Evolutionary conservation across 805 yeast species (phyloP).

Genomic region (Hanseniaspora occidentalis): DNA sequence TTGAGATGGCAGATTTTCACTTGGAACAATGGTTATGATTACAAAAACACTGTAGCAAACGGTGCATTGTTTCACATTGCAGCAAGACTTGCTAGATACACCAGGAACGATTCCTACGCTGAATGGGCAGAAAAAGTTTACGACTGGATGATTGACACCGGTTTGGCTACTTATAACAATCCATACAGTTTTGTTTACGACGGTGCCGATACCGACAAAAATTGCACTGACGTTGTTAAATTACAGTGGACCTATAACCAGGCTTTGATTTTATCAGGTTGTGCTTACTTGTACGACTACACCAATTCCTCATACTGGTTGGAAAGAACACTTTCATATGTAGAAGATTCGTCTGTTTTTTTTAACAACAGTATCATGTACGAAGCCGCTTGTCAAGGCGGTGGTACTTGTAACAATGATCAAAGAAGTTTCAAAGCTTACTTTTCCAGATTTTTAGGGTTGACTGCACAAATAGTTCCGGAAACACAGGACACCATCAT

Average conservation of each 20-base stretch:
- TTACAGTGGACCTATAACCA: conserved; percentile 60
- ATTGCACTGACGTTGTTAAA: conserved; percentile 31
- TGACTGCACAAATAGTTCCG: conserved; percentile 45
- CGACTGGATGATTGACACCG: conserved; percentile 43
- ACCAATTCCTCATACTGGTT: conserved; percentile 44
- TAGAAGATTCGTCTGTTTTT: conserved; percentile 34
- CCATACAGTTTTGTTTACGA: conserved; percentile 51
- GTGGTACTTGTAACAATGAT: conserved; percentile 51
- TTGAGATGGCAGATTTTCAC: conserved; percentile 59
- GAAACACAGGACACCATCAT: conserved; percentile 30
- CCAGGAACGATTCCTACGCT: conserved; percentile 38
- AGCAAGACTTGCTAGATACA: conserved; percentile 49
- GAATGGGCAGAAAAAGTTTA: conserved; percentile 42
- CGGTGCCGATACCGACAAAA: conserved; percentile 36
- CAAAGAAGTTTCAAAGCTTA: conserved; percentile 68
- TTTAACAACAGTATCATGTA: conserved; percentile 44
- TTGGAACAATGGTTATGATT: conserved; percentile 48
- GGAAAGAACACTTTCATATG: conserved; percentile 31
- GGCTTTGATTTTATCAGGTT: conserved; percentile 54
- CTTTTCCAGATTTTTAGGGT: conserved; percentile 49
- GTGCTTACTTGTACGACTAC: conserved; percentile 54
- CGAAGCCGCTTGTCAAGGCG: conserved; percentile 48
- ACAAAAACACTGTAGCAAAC: conserved; percentile 54
- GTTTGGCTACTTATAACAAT: conserved; percentile 38
- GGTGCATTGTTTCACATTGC: conserved; percentile 52